Evolutionary conservation across 2,329 filamentous ascomycete genomes (phyloP), one percentile per base, ranked within the genome.

Genomic region (Purpureocillium lavendulum): DNA sequence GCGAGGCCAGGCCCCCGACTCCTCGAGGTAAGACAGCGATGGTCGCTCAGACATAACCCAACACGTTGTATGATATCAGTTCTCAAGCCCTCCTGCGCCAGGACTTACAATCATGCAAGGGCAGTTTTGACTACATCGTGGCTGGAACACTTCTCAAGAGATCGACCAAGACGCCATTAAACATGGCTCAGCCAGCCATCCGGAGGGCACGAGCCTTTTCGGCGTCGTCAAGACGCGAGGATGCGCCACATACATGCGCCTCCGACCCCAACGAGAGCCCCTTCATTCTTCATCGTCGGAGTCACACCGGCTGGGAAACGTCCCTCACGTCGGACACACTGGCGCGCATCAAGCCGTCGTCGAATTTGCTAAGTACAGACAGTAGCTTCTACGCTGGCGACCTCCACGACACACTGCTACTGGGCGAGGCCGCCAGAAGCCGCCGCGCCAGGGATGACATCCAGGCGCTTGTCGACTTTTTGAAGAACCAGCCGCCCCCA

Each of bases 401-500:
- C 24, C 28, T 41, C 14, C 32, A 43, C 12, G 40, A 36, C 21
- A 38, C 40, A 9, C 33, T 39, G 33, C 33, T 24, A 26, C 3
- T 21, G n/a, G 30, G 18, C 16, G 33, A 35, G 39, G 49, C 45
- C 40, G 44, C 45, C 14, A 41, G 47, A 30, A 44, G 39, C 29
- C 43, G 36, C 18, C 42, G 36, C 33, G 41, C 38, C 38, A 50
- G 38, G 35, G 53, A 57, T 44, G 58, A 58, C 29, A 44, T 61
- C 29, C 49, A 56, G 15, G 57, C 56, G 33, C 54, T 75, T 35
- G 58, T 67, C 32, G 65, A 71, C n/a, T 76, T 76, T 42, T 51
- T 77, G 34, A 66, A 60, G 40, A 69, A 63, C 32, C 64, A 65
- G 16, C 59, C 67, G 18, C 71, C 72, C 1, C 73, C 73, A 6